Base-by-base conservation (phyloP, 768 basidiomycete species). In the Amyloporia xantha region DNA sequence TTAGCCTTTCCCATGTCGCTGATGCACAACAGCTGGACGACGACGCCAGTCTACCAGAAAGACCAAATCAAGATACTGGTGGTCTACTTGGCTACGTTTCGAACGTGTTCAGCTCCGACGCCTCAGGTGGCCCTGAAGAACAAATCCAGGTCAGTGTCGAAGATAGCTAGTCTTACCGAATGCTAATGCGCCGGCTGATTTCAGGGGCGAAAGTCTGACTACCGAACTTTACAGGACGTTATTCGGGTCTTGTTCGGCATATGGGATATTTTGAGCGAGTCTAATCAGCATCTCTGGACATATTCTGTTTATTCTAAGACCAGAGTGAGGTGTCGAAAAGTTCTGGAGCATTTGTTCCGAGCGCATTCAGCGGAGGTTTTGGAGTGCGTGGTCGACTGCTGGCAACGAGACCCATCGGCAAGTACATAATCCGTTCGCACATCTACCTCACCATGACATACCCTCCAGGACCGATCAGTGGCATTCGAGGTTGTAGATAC, bases 41-140 rank as follows among this genome's bases (percentile, higher is more conserved):
- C 15, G 86, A 88, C 7, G 66, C 67, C 12, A 57, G 65, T 11
- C 57, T 60, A 0, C 59, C 71, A 15, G 89, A 83, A 55, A 88
- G 79, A 56, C 56, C 63, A 20, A 70, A 66, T 2, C 61, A 71
- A 15, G 82, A 84, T 54, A 71, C 72, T 7, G 73, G 77, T 59
- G 85, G 93, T 1, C 67, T 98, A 10, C 71, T 97, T 0, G 91
- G 93, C 7, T 88, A 91, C 58, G 85, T 99, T 44, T 93, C 92
- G 1, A 89, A 82, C 48, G 94, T 97, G 2, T 94, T 99, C 59
- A 79, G 86, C 36, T 80, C 81, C 0, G 89, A 92, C n/a, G 58
- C 68, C 7, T 66, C 73, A 10, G 62, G 65, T 47, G 57, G 65
- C 33, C 59, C 66, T 13, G 81, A 81, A 12, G 85, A 85, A 30